A percentile compares a stretch with the other conserved stretches of the same genome.
Evolutionary conservation across 495 filamentous ascomycete genomes (phyloP).

Genomic region (Ascobolus immersus): DNA sequence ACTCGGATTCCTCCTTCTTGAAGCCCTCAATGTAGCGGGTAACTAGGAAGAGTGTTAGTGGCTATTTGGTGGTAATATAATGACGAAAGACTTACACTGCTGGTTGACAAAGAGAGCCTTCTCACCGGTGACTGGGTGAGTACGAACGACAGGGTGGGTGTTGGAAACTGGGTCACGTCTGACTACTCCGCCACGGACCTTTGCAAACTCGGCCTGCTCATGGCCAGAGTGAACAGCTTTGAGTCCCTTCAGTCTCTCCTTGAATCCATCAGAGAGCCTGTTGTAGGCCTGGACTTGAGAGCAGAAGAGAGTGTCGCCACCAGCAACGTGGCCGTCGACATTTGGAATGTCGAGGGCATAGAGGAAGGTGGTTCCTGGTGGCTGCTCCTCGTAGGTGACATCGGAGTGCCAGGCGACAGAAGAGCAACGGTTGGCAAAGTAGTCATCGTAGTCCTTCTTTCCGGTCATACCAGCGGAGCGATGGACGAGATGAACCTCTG

Average conservation of each 20-base stretch:
- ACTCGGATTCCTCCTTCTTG: slow-evolving; percentile 55
- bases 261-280: slow-evolving; percentile 44
- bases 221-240: slow-evolving; percentile 47
- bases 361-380: slow-evolving; percentile 65
- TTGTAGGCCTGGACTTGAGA: slow-evolving; percentile 53
- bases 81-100: slow-evolving; percentile 35
- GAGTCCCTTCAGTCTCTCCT: slow-evolving; percentile 49
- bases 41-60: slow-evolving; percentile 21
- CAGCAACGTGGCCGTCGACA: slow-evolving; percentile 17
- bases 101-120: slow-evolving; percentile 71
- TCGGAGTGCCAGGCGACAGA: slow-evolving; percentile 64
- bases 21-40: slow-evolving; percentile 46
- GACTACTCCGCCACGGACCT: slow-evolving; percentile 31
- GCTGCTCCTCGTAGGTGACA: slow-evolving; percentile 57
- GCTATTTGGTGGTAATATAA: not conserved
- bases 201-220: slow-evolving; percentile 39
- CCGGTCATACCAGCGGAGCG: slow-evolving; percentile 37
- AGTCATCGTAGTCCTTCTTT: slow-evolving; percentile 28
- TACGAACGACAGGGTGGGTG: slow-evolving; percentile 53
- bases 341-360: slow-evolving; percentile 54
- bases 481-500: slow-evolving; percentile 58
- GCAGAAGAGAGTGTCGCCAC: slow-evolving; percentile 56
- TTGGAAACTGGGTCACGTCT: slow-evolving; percentile 43
- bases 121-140: slow-evolving; percentile 59
- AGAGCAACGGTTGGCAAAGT: slow-evolving; percentile 37